A percentile compares a stretch with the other conserved stretches of the same genome.
Evolutionary conservation across 2,329 filamentous ascomycete species (phyloP).

Genomic region (Aquanectria penicillioides): DNA sequence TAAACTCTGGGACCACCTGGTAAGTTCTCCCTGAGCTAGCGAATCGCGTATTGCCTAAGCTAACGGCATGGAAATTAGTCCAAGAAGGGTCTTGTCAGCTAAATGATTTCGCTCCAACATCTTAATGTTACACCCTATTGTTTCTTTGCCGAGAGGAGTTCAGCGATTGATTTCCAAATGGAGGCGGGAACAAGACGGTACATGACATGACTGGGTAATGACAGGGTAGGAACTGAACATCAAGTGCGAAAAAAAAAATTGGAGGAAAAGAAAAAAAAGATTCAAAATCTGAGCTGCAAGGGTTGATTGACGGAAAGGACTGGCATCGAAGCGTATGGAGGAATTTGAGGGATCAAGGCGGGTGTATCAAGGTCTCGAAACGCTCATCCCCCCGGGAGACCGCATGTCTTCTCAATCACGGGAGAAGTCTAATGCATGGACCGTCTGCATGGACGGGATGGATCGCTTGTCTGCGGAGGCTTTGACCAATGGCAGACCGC

Average conservation of each 20-base stretch:
- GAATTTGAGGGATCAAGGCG: not conserved
- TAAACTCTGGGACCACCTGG: constrained; percentile 91
- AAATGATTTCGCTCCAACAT: constrained; percentile 27
- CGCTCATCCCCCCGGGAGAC: constrained; percentile 8
- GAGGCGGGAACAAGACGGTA: constrained; percentile 33
- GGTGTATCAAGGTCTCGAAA: not conserved
- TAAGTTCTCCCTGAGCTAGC: constrained; percentile 45
- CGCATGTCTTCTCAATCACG: constrained; percentile 2
- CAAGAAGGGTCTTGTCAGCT: constrained; percentile 54
- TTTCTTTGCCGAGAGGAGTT: constrained; percentile 28
- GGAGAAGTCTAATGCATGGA: constrained; percentile 6
- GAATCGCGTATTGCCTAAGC: not conserved
- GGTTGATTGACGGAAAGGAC: constrained; percentile 6
- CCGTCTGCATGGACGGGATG: not conserved
- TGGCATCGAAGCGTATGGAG: not conserved
- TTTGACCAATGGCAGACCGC: constrained; percentile 24
- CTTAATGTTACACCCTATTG: constrained; percentile 33
- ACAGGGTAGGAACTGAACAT: constrained; percentile 10
- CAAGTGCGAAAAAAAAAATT: constrained; percentile 3
- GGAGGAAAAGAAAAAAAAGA: constrained; percentile 1
- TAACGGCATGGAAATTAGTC: constrained; percentile 39
- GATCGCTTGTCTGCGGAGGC: constrained; percentile 9
- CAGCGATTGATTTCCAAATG: constrained; percentile 33
- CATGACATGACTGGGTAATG: constrained; percentile 39
- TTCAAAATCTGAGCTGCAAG: not conserved